These are phyloP conservation scores for Ricinus communis DNA, from an alignment of 345 rosid species.

Conservation along the genomic window DNA sequence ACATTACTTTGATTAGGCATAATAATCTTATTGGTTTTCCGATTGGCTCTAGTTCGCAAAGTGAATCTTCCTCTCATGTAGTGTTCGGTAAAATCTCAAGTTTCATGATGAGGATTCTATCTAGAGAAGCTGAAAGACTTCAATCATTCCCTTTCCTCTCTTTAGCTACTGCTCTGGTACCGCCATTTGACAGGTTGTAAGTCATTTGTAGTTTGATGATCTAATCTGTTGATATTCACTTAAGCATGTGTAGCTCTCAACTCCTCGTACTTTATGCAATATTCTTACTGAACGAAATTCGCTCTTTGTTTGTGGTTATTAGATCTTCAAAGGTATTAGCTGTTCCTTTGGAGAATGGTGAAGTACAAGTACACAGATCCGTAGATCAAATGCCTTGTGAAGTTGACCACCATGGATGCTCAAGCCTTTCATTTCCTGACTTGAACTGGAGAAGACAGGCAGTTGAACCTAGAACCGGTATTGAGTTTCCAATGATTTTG, in stretches of 20 bases:
- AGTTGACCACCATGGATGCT: constrained; percentile 43
- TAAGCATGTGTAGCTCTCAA: background rate
- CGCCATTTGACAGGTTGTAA: constrained; percentile 62
- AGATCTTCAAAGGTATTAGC: constrained; percentile 56
- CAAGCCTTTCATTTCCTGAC: constrained; percentile 48
- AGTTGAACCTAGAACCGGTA: constrained; percentile 77
- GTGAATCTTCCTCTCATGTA: constrained; percentile 29
- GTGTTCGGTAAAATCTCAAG: constrained; percentile 46
- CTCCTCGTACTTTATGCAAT: background rate
- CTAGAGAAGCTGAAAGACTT: constrained; percentile 59
- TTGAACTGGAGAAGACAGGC: constrained; percentile 50
- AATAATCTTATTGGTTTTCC: constrained; percentile 35
- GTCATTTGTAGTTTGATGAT: constrained; percentile 25
- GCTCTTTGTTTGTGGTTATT: constrained; percentile 16
- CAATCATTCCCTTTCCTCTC: constrained; percentile 59
- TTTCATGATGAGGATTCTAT: constrained; percentile 43
- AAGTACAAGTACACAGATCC: constrained; percentile 34
- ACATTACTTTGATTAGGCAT: constrained; percentile 27
- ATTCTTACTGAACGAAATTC: background rate
- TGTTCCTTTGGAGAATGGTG: constrained; percentile 41
- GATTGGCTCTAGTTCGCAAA: constrained; percentile 30
- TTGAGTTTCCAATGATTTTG: constrained; percentile 70
- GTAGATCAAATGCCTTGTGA: constrained; percentile 57
- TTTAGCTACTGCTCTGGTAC: constrained; percentile 61
- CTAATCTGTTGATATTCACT: background rate